Evolutionary conservation across 2,329 filamentous ascomycete species (phyloP), one percentile per base, ranked within the genome.

Genomic region (Bipolaris zeicola): DNA sequence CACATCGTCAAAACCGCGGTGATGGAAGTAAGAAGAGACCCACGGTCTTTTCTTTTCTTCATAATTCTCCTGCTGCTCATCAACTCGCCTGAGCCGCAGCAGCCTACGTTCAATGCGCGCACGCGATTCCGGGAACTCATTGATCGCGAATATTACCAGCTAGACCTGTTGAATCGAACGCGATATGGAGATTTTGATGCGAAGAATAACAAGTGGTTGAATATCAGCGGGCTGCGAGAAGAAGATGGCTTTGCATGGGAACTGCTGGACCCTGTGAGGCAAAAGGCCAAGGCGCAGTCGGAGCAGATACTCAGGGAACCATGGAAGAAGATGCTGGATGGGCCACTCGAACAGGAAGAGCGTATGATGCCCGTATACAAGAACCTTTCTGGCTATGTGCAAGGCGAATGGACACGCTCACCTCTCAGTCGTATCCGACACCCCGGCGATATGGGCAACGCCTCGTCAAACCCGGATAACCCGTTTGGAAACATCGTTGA

Each of bases 161-260:
- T 86, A 18, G 75, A 76, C 13, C 68, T 82, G 13, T 49, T 76
- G n/a, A 76, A 75, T 31, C 55, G 55, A 14, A 75, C 73, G 16
- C 57, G 52, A 33, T 75, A 70, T 73, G 83, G 82, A 34, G 80
- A 84, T 50, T 81, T 87, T 37, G 74, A 81, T 66, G 73, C 78
- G 18, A 59, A 58, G 28, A 69, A 76, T 8, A 71, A 79, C 57
- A 78, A 73, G 61, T 84, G 79, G 81, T 60, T 78, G 55, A 82
- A 82, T 49, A 79, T 96, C 49, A 90, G 90, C 2, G 94, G 94
- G 1, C 87, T 96, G 59, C 85, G 89, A 46, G 79, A 86, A 44
- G 83, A 87, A 18, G 90, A 96, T 76, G 86, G 84, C 4, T 91
- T 90, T 74, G 88, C 86, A 1, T 97, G 93, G 93, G 84, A 88